Base-by-base conservation (phyloP, 257 asterid species). In the Solanum etuberosum region DNA sequence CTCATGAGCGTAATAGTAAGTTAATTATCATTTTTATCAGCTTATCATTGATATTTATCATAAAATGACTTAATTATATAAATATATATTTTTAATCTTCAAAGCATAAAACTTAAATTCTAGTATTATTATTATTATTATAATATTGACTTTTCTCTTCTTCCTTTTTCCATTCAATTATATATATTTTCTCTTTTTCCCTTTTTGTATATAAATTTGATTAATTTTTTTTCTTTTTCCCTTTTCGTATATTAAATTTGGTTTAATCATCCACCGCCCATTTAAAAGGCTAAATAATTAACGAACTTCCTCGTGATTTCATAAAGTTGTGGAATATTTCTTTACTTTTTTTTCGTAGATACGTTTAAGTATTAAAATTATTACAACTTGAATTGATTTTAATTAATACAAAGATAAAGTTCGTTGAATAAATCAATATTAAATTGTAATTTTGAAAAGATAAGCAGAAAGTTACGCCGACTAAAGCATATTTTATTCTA, bases 281-380 rank as follows among this genome's bases (percentile, higher is more conserved):
- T 83, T 76, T 68, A 6, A 42, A 83, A 37, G 46, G 74, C 86
- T 76, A 65, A 85, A 43, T 83, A 86, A 25, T 42, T 42, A 77
- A 88, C 85, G 31, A 71, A 31, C 81, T 83, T 87, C 83, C 54
- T 87, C 65, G 73, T 5, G 76, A 42, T 77, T 83, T 87, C 65
- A 14, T 82, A 83, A 80, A 87, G 86, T 85, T 40, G 54, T 61
- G 87, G 81, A 87, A 70, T 85, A 85, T 73, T 37, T 71, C 77
- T 67, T 48, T 37, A 86, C 83, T 63, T 29, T 9, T 59, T 48
- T 59, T n/a, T 21, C 67, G 67, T 59, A 21, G 67, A 59, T 80
- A 80, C 29, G 13, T 35, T 57, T 40, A 83, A 83, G 18, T 74
- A 31, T 83, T 31, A 84, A 65, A 23, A 35, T 27, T 68, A 88